Evolutionary conservation across 139 green algal genomes (phyloP).

Genomic region (Chlamydomonas schloesseri): DNA sequence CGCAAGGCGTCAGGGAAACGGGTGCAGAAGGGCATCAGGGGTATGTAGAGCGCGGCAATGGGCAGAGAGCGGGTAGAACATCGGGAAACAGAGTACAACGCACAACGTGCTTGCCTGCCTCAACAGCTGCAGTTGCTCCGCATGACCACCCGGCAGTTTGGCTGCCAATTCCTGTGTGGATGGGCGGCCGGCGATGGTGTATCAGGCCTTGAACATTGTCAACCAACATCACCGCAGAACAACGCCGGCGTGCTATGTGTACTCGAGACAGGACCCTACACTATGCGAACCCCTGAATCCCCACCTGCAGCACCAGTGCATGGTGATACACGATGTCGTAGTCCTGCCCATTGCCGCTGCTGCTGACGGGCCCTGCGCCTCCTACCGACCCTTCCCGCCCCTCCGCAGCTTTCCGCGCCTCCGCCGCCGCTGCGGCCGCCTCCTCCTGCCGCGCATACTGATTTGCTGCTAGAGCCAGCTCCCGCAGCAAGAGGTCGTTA

Average conservation of each 20-base stretch:
- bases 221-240: no score
- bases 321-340: slow-evolving; percentile 80
- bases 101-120: slow-evolving; percentile 23
- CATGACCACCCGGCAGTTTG: slow-evolving; percentile 4
- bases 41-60: neutral
- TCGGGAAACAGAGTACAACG: no score
- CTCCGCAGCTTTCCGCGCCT: no score
- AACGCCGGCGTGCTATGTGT: no score
- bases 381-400: no score
- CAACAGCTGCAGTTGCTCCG: slow-evolving; percentile 52
- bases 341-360: slow-evolving; percentile 24
- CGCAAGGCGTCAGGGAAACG: no score
- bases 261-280: no score
- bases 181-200: no score
- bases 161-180: slow-evolving; percentile 62
- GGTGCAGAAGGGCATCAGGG: neutral
- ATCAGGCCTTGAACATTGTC: no score
- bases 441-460: slow-evolving; percentile 42
- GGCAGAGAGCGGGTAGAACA: neutral
- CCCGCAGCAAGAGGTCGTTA: slow-evolving; percentile 54
- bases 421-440: neutral
- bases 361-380: no score
- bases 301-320: slow-evolving; percentile 73
- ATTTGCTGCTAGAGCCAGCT: slow-evolving; percentile 68
- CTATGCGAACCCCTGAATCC: neutral